Conservation (phyloP, 495 filamentous ascomycete genomes). For the Tirmania nivea region DNA sequence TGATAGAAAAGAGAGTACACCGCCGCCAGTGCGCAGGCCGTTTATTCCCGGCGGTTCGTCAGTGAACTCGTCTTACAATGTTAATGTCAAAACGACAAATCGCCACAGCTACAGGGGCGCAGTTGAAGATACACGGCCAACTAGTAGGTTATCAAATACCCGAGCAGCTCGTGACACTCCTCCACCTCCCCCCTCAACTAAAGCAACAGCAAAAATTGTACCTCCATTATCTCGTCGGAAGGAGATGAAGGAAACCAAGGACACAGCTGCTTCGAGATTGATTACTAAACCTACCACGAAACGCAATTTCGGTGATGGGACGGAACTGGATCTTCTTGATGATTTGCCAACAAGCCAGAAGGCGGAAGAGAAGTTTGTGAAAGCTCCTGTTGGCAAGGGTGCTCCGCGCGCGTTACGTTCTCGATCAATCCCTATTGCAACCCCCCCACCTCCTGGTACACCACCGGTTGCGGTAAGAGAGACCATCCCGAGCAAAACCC, state of each 20-base stretch:
- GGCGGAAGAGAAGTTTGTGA: conserved; percentile 60
- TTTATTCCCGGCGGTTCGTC: conserved; percentile 65
- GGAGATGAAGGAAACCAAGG: conserved; percentile 13
- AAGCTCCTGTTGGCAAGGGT: conserved; percentile 50
- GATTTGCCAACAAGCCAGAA: conserved; percentile 77
- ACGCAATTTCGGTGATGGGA: conserved; percentile 75
- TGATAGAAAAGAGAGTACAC: conserved; percentile 32
- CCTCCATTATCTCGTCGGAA: conserved; percentile 25
- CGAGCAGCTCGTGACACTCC: conserved; percentile 22
- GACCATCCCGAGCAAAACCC: conserved; percentile 29
- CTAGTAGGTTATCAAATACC: conserved; percentile 24
- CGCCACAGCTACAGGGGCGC: conserved; percentile 26
- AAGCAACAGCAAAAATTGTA: conserved; percentile 34
- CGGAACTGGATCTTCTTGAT: conserved; percentile 78
- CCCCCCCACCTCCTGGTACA: conserved; percentile 33
- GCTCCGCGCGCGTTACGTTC: conserved; percentile 32
- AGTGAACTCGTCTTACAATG: conserved; percentile 55
- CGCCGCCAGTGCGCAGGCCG: conserved; percentile 41
- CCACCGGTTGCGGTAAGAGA: conserved; percentile 17
- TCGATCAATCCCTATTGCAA: conserved; percentile 30
- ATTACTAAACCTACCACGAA: conserved; percentile 51
- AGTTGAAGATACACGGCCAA: conserved; percentile 25
- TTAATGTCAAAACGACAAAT: conserved; percentile 45
- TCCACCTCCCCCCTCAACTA: conserved; percentile 32
- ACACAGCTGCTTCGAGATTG: conserved; percentile 39